phyloP scores from a whole-genome alignment of 495 filamentous ascomycete species.

The Trichoderma orchidacearum region DNA sequence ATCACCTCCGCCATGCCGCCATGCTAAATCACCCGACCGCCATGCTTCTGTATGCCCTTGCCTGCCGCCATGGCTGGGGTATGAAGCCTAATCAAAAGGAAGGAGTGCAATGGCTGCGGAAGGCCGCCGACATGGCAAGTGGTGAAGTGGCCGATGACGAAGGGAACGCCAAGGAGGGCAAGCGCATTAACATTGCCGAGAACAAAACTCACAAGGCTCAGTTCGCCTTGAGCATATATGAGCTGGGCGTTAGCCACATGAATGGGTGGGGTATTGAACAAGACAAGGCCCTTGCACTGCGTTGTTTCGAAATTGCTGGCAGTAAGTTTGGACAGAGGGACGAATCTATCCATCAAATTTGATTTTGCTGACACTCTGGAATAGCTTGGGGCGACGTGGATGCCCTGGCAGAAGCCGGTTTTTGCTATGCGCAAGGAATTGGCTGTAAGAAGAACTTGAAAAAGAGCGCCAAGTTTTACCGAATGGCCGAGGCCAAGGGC shows the following conservation, averaged over 20 bases:
- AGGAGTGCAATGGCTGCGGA: conserved; percentile 77
- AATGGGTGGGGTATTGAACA: conserved; percentile 96
- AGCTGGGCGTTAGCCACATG: conserved; percentile 91
- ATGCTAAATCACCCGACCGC: conserved; percentile 73
- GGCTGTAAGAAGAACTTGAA: conserved; percentile 91
- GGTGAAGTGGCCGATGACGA: conserved; percentile 75
- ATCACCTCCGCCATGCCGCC: conserved; percentile 85
- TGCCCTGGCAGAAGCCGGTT: conserved; percentile 76
- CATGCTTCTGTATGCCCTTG: conserved; percentile 91
- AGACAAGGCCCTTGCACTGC: conserved; percentile 74
- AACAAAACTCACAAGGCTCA: conserved; percentile 74
- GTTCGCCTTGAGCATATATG: conserved; percentile 89
- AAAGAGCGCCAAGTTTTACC: conserved; percentile 85
- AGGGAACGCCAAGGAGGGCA: conserved; percentile 46
- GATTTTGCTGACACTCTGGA: conserved; percentile 9
- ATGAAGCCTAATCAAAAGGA: conserved; percentile 84
- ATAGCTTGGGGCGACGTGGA: conserved; percentile 89
- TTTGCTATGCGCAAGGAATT: conserved; percentile 75
- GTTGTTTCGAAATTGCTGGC: conserved; percentile 93
- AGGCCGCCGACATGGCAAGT: conserved; percentile 74
- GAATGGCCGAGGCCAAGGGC: conserved; percentile 79
- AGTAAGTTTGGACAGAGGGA: conserved; percentile 32
- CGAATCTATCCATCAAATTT: no score
- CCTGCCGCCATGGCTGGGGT: conserved; percentile 96
- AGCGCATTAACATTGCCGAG: conserved; percentile 47